Conservation (phyloP, 2,329 filamentous ascomycete genomes). For the Tolypocladium inflatum region DNA sequence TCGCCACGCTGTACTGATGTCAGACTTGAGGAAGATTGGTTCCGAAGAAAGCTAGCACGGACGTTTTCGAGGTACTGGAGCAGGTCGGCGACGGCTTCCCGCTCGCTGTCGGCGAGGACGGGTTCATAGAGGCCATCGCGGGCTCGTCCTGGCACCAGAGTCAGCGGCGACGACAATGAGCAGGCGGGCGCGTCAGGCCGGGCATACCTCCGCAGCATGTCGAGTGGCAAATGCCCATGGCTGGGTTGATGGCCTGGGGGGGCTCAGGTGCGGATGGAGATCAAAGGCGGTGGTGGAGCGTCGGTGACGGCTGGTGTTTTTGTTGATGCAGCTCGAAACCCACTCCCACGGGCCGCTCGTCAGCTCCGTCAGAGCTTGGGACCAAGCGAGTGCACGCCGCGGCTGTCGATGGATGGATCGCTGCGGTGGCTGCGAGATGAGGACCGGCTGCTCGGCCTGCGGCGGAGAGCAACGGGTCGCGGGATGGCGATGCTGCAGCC, state of each 20-base stretch:
- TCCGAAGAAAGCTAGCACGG: constrained; percentile 20
- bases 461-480: neutral
- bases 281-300: neutral
- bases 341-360: neutral
- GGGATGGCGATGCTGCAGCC: constrained; percentile 1
- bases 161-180: constrained; percentile 14
- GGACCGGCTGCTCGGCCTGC: neutral
- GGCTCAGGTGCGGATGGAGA: neutral
- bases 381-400: neutral
- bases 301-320: neutral
- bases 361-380: neutral
- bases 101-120: constrained; percentile 87
- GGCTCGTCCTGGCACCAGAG: constrained; percentile 49
- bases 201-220: constrained; percentile 43
- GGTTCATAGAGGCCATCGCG: constrained; percentile 78
- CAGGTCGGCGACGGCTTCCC: constrained; percentile 92
- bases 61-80: constrained; percentile 96
- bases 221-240: constrained; percentile 55
- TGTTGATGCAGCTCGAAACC: constrained; percentile 1
- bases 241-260: constrained; percentile 10
- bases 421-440: neutral
- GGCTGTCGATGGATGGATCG: neutral
- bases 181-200: constrained; percentile 2
- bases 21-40: constrained; percentile 13
- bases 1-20: constrained; percentile 64